Conservation (phyloP, 1,139 yeast species). For the Pneumocystis carinii region DNA sequence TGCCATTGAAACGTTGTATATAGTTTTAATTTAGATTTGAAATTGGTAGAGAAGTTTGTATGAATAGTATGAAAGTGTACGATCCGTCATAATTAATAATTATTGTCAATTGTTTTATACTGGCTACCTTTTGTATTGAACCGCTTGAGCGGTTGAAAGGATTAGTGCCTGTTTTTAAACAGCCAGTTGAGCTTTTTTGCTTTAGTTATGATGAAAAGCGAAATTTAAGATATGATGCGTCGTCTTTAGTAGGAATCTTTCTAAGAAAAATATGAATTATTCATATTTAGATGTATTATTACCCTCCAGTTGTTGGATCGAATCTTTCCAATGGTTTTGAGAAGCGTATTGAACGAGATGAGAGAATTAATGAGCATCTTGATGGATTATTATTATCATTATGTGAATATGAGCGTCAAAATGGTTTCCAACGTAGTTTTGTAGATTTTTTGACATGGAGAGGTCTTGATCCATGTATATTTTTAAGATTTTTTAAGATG, state of each 20-base stretch:
- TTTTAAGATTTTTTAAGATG: conserved; percentile 52
- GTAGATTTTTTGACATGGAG: conserved; percentile 32
- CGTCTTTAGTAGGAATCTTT: conserved; percentile 16
- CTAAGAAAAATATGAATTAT: conserved; percentile 24
- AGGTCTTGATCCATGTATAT: conserved; percentile 20
- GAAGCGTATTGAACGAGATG: conserved; percentile 43
- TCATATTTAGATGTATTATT: conserved; percentile 23
- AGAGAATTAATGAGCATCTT: conserved; percentile 40
- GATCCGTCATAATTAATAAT: too few relatives aligned
- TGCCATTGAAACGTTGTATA: too few relatives aligned
- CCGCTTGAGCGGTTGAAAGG: conserved; percentile 18
- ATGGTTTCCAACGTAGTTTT: conserved; percentile 16
- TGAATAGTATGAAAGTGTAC: too few relatives aligned
- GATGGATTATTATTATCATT: conserved; percentile 44
- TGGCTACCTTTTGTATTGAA: background rate
- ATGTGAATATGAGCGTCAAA: conserved; percentile 35
- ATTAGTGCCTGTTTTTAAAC: conserved; percentile 24
- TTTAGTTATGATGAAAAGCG: conserved; percentile 42
- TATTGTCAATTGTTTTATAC: background rate
- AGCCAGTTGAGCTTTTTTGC: conserved; percentile 56
- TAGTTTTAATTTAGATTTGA: too few relatives aligned
- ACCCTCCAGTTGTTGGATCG: conserved; percentile 4
- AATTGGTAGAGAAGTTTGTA: too few relatives aligned
- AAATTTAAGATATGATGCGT: conserved; percentile 34
- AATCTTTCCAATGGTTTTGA: conserved; percentile 54